Percentiles rank a stretch among this genome's conserved stretches.
Conservation (phyloP, 2,329 filamentous ascomycete genomes). For the Aspergillus intermedius region DNA sequence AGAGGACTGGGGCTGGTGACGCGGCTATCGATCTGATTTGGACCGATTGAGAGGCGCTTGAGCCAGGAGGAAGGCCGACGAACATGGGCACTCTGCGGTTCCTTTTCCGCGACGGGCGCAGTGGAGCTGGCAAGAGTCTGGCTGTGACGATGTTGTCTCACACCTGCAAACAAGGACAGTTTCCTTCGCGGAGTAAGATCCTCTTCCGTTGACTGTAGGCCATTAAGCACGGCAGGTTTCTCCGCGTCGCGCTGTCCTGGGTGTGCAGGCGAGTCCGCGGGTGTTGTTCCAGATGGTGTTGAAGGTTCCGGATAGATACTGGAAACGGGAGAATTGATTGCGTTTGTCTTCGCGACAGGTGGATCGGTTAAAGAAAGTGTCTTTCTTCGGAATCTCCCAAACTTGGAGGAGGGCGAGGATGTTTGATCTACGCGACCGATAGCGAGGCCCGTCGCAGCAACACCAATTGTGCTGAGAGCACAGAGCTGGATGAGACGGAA, state of each 20-base stretch:
- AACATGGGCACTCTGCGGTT: conserved; percentile 17
- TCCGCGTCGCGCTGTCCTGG: conserved; percentile 7
- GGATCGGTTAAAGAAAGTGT: conserved; percentile 16
- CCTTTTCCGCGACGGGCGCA: conserved; percentile 20
- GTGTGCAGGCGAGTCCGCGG: conserved; percentile 8
- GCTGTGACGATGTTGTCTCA: conserved; percentile 29
- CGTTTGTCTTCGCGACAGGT: conserved; percentile 10
- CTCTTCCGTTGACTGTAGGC: conserved; percentile 6
- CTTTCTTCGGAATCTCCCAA: conserved; percentile 21
- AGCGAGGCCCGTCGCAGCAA: conserved; percentile 53
- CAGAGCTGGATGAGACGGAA: conserved; percentile 43
- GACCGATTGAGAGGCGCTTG: conserved; percentile 49
- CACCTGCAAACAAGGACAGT: conserved; percentile 20
- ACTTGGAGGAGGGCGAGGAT: conserved; percentile 19
- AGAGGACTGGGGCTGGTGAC: conserved; percentile 44
- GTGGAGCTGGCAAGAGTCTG: conserved; percentile 31
- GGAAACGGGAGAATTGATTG: conserved; percentile 8
- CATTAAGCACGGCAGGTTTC: conserved; percentile 9
- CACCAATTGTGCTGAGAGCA: conserved; percentile 57
- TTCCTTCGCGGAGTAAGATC: conserved; percentile 16
- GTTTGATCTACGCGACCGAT: conserved; percentile 47
- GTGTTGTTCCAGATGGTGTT: conserved; percentile 10
- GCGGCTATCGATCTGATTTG: conserved; percentile 43
- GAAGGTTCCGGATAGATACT: conserved; percentile 14
- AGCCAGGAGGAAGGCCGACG: conserved; percentile 48